phyloP scores from a whole-genome alignment of 345 rosid species.

The Linum lewisii region DNA sequence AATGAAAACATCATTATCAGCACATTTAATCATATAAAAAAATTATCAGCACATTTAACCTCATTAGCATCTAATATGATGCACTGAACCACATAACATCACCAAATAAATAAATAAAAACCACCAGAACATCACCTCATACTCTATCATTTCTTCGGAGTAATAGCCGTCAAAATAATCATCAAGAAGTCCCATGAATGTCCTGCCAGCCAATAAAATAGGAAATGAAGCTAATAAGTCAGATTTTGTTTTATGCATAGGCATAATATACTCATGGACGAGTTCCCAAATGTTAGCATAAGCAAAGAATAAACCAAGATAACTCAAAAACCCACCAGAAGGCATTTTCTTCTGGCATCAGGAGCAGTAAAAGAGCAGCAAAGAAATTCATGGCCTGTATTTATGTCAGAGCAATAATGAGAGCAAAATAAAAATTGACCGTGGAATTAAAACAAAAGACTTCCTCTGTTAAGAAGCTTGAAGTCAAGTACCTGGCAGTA shows the following conservation, averaged over 20 bases:
- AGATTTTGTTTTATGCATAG: neutral
- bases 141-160: conserved; percentile 98
- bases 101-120: neutral
- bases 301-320: conserved; percentile 6
- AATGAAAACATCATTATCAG: conserved; percentile 16
- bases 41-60: conserved; percentile 11
- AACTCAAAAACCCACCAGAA: conserved; percentile 62
- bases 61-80: neutral
- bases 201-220: conserved; percentile 39
- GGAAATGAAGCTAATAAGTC: conserved; percentile 5
- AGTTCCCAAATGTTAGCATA: neutral
- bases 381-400: conserved; percentile 99
- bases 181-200: conserved; percentile 81
- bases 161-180: conserved; percentile 94
- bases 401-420: conserved; percentile 10
- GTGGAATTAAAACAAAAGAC: neutral
- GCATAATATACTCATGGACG: neutral
- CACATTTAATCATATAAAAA: conserved; percentile 6
- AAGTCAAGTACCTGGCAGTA: conserved; percentile 78
- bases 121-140: conserved; percentile 50
- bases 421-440: neutral
- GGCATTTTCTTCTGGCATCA: conserved; percentile 99
- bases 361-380: conserved; percentile 91
- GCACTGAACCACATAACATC: conserved; percentile 1
- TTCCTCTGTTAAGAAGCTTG: neutral